Evolutionary conservation across 2,329 filamentous ascomycete genomes (phyloP).

Genomic region (Bimuria novae-zelandiae): DNA sequence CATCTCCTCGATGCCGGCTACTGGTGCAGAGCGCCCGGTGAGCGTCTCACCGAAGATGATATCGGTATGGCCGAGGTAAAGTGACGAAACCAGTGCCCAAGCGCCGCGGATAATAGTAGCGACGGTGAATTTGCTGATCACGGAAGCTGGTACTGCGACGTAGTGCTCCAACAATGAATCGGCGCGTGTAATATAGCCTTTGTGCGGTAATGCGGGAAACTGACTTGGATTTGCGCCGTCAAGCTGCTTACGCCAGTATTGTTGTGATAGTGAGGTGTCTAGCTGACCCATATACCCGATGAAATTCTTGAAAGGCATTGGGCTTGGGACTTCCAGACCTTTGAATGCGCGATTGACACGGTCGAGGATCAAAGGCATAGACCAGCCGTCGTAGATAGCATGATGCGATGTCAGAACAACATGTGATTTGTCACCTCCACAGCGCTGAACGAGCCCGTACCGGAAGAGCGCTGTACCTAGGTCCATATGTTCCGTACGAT

Average conservation of each 20-base stretch:
- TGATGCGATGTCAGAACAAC: conserved; percentile 59
- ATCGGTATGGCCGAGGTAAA: conserved; percentile 58
- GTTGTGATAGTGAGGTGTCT: conserved; percentile 47
- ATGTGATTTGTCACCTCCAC: conserved; percentile 34
- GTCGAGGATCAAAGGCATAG: conserved; percentile 44
- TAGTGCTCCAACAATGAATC: conserved; percentile 59
- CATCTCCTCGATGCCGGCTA: conserved; percentile 57
- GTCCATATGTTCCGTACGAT: conserved; percentile 44
- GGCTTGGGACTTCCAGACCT: conserved; percentile 27
- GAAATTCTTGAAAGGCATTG: conserved; percentile 53
- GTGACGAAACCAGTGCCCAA: conserved; percentile 62
- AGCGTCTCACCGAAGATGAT: conserved; percentile 65
- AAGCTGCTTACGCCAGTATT: conserved; percentile 56
- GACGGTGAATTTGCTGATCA: conserved; percentile 50
- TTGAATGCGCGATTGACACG: conserved; percentile 39
- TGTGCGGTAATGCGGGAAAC: conserved; percentile 55
- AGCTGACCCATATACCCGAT: conserved; percentile 54
- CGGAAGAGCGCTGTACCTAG: conserved; percentile 47
- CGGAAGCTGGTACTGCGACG: conserved; percentile 38
- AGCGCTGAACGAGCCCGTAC: conserved; percentile 41
- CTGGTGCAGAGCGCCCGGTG: conserved; percentile 57
- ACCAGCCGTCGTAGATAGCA: conserved; percentile 58
- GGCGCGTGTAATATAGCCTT: conserved; percentile 52
- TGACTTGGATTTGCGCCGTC: conserved; percentile 53
- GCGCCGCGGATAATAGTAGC: conserved; percentile 62